Conservation (phyloP, 768 basidiomycete genomes). For the Lactarius evosmus region DNA sequence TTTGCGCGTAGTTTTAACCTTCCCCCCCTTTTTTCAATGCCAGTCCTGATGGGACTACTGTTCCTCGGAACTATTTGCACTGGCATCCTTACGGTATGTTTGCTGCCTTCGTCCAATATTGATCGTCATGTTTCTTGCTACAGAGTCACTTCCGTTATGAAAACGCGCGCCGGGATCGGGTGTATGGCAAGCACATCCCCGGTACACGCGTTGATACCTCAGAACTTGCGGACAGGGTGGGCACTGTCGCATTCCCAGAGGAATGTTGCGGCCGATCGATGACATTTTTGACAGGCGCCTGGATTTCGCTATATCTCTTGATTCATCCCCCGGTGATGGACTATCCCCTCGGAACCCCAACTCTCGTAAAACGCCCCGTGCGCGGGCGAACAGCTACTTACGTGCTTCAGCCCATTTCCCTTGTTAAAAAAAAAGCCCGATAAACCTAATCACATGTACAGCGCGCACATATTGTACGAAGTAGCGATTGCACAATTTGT, state of each 20-base stretch:
- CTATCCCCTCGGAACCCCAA: background rate
- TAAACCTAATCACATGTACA: background rate
- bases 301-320: conserved; percentile 55
- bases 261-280: background rate
- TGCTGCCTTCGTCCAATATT: background rate
- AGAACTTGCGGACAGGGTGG: conserved; percentile 63
- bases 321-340: background rate
- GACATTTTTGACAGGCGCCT: conserved; percentile 48
- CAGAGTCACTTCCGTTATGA: conserved; percentile 64
- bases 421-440: background rate
- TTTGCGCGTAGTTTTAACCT: conserved; percentile 12
- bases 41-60: conserved; percentile 50
- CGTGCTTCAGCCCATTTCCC: background rate
- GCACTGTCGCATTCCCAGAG: conserved; percentile 19
- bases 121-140: background rate
- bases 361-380: background rate
- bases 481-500: background rate
- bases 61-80: conserved; percentile 56
- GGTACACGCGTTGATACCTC: conserved; percentile 56
- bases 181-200: conserved; percentile 49
- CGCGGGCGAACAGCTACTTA: background rate
- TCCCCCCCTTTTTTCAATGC: conserved; percentile 11
- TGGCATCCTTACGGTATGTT: conserved; percentile 48
- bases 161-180: conserved; percentile 52
- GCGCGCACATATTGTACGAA: background rate